Percentiles rank a stretch among this genome's conserved stretches.
These are phyloP conservation scores for Hanseniaspora uvarum DNA, from an alignment of 1,139 yeast species.

Conservation along the genomic window DNA sequence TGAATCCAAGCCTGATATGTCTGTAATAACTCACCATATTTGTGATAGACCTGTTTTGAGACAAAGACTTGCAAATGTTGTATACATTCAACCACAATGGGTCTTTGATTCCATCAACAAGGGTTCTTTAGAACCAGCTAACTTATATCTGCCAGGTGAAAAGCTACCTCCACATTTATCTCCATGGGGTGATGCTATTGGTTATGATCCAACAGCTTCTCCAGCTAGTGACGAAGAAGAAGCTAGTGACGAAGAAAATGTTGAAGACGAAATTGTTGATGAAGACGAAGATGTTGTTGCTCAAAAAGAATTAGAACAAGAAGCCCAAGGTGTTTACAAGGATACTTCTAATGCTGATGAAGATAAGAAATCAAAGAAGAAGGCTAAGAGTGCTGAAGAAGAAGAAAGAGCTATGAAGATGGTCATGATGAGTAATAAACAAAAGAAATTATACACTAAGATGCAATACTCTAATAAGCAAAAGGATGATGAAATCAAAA, in stretches of 20 bases:
- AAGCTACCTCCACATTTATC: conserved; percentile 90
- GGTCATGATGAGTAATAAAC: conserved; percentile 97
- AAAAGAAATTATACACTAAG: conserved; percentile 86
- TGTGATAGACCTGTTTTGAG: conserved; percentile 79
- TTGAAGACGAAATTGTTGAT: conserved; percentile 37
- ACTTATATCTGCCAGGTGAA: conserved; percentile 86
- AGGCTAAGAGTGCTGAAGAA: conserved; percentile 42
- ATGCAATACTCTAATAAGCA: conserved; percentile 87
- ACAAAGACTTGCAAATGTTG: conserved; percentile 77
- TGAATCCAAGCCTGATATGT: conserved; percentile 44
- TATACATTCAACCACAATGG: conserved; percentile 97
- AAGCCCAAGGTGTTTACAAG: conserved; percentile 71
- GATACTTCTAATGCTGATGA: conserved; percentile 22
- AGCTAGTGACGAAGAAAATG: conserved; percentile 34
- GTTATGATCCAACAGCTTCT: conserved; percentile 68
- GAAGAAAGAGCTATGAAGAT: conserved; percentile 81
- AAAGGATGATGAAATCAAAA: conserved; percentile 70
- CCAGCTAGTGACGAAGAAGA: conserved; percentile 43
- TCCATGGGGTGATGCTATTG: conserved; percentile 97
- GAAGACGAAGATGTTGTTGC: conserved; percentile 52
- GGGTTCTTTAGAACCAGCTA: conserved; percentile 61
- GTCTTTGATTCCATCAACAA: conserved; percentile 83
- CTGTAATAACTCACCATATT: conserved; percentile 80
- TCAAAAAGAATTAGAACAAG: conserved; percentile 80
- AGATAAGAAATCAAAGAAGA: conserved; percentile 31